A percentile compares a stretch with the other conserved stretches of the same genome.
Conservation (phyloP, 1,284 basidiomycete species). For the Filobasidium uniguttulatum region DNA sequence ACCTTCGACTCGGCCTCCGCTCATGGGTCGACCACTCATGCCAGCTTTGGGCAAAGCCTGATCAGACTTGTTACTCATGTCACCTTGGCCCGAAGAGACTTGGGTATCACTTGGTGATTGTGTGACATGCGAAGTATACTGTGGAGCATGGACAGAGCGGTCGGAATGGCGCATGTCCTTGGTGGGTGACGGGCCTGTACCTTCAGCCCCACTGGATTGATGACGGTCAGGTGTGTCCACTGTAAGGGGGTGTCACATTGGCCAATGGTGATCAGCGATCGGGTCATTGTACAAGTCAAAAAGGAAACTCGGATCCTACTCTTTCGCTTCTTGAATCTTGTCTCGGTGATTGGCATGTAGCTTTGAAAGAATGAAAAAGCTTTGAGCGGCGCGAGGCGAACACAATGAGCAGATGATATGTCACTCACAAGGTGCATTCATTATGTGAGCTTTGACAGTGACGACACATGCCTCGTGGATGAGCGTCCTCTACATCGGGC, state of each 20-base stretch:
- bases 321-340: slow-evolving; percentile 79
- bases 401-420: not conserved
- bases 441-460: slow-evolving; percentile 57
- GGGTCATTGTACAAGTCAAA: no score
- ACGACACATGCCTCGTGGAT: slow-evolving; percentile 24
- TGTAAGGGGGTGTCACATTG: no score
- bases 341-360: slow-evolving; percentile 95
- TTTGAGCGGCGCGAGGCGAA: not conserved
- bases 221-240: no score
- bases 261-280: no score
- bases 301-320: no score
- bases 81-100: no score
- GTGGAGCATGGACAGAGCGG: no score
- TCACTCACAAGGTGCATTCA: slow-evolving; percentile 62
- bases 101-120: no score
- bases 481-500: slow-evolving; percentile 17
- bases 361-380: not conserved
- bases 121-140: no score
- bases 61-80: not conserved
- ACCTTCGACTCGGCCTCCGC: slow-evolving; percentile 23
- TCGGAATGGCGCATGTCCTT: no score
- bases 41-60: slow-evolving; percentile 2
- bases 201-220: no score
- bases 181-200: no score
- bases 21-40: not conserved